Conservation (phyloP, 1,139 yeast genomes). For the Nakaseomyces bracarensis region DNA sequence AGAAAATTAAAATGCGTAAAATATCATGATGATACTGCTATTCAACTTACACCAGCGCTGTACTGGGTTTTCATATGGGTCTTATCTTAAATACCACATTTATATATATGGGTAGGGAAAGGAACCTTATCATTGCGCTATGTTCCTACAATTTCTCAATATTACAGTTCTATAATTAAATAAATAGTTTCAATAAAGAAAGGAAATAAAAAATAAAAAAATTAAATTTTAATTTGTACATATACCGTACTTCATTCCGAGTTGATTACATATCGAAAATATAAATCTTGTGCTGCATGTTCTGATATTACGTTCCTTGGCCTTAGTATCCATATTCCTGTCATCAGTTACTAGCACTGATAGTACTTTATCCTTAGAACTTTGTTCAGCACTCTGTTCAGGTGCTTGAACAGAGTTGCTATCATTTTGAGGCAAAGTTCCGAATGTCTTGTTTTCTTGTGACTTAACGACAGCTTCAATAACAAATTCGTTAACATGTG, state of each 20-base stretch:
- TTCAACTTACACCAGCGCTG: neutral
- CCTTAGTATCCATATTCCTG: slow-evolving; percentile 58
- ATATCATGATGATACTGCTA: neutral
- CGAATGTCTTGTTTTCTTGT: slow-evolving; percentile 20
- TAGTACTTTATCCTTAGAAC: slow-evolving; percentile 46
- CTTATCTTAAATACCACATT: slow-evolving; percentile 8
- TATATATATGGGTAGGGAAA: slow-evolving; percentile 2
- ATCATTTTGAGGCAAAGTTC: slow-evolving; percentile 7
- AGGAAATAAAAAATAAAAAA: too few relatives aligned
- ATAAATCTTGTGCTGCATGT: slow-evolving; percentile 31
- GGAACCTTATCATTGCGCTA: too few relatives aligned
- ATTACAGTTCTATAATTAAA: too few relatives aligned
- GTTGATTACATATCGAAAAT: slow-evolving; percentile 27
- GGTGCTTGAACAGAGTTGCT: too few relatives aligned
- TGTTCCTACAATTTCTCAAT: too few relatives aligned
- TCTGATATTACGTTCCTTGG: slow-evolving; percentile 49
- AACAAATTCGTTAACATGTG: slow-evolving; percentile 37
- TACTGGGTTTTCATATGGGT: slow-evolving; percentile 7
- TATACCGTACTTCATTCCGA: slow-evolving; percentile 7
- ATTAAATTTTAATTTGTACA: slow-evolving; percentile 8
- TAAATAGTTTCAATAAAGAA: too few relatives aligned
- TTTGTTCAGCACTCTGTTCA: too few relatives aligned
- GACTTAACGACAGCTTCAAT: slow-evolving; percentile 33
- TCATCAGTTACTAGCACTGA: slow-evolving; percentile 64
- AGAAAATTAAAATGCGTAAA: neutral